Evolutionary conservation across 257 asterid species (phyloP), one percentile per base, ranked within the genome.

Genomic region (Scutellaria minor): DNA sequence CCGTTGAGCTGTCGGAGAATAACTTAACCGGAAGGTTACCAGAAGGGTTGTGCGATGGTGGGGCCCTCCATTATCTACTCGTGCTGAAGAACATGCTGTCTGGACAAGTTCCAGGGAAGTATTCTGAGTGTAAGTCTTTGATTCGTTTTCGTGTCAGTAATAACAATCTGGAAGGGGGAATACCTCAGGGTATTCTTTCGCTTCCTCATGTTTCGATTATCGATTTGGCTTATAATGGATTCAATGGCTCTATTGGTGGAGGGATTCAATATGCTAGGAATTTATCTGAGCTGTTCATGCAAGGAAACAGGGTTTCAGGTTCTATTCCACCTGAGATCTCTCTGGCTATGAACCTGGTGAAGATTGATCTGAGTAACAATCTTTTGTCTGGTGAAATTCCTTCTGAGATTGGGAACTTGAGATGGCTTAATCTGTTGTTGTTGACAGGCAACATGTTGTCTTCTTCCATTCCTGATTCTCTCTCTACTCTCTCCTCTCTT

Each of bases 1-100:
- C 84, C 8, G 18, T 95, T 52, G 99, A 95, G 74, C 59, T 95
- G 71, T 92, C 99, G 5, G 99, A 95, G 73, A 95, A 95, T 77
- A 86, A 71, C 41, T 50, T 95, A 37, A 79, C 93, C 0, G 99
- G 99, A 22, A 75, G 69, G 20, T 76, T 95, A 7, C 99, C 99
- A 2, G 85, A 83, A 1, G 83, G 83, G 5, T 61, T 87, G 37
- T 95, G 99, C 77, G 75, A 72, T 31, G 82, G 92, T 24, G 96
- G 98, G 44, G 83, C 75, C 40, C 74, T 95, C 50, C 66, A 79
- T 61, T 95, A 87, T 53, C 85, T 95, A 11, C 96, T 95, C 27
- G 46, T 90, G 0, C 90, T 90, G 2, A 76, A 89, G 47, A 95
- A 95, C 53, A 75, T 13, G 37, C 79, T 95, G 39, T 76, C 92